Base-by-base conservation (phyloP, 306 rosid species). In the Prosopis cineraria region DNA sequence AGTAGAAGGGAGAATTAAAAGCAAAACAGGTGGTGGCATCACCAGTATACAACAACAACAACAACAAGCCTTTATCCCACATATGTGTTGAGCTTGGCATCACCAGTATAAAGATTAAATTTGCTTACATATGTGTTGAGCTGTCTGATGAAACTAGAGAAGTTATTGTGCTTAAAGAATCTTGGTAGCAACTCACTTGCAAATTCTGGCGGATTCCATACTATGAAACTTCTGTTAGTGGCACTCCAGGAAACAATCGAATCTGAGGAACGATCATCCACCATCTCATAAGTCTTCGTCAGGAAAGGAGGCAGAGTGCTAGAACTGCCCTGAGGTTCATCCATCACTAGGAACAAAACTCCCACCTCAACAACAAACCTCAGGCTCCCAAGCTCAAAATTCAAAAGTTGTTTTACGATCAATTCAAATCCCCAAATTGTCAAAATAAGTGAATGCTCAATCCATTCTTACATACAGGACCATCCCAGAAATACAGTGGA, bases 111-210 rank as follows among this genome's bases (percentile, higher is more conserved):
- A 74, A 62, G 71, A 75, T n/a, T 67, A 34, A 40, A 73, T 79
- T 59, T 52, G 60, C 94, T 91, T 88, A 92, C 98, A 78, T 95
- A 92, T 64, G 97, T 95, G 73, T 95, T 95, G 70, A 95, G 93
- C 79, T 95, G 98, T 74, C 98, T 87, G 73, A 89, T 87, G 83
- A 95, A 95, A 83, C 98, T 92, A 9, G 98, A 91, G 88, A 95
- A 95, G 85, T 95, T 95, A 58, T 77, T 85, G 86, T 95, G 98
- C 91, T 92, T 92, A 44, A 95, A 95, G 88, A 65, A 95, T 71
- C 48, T 89, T 16, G 98, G 98, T 7, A 95, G 71, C 86, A 91
- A 82, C 70, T 64, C 87, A 66, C 87, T 84, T 0, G 91, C 71
- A 64, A 95, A 95, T 29, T 91, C 98, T 0, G 78, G 87, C 12